Evolutionary conservation across 345 rosid species (phyloP).

Genomic region (Brassica carinata): DNA sequence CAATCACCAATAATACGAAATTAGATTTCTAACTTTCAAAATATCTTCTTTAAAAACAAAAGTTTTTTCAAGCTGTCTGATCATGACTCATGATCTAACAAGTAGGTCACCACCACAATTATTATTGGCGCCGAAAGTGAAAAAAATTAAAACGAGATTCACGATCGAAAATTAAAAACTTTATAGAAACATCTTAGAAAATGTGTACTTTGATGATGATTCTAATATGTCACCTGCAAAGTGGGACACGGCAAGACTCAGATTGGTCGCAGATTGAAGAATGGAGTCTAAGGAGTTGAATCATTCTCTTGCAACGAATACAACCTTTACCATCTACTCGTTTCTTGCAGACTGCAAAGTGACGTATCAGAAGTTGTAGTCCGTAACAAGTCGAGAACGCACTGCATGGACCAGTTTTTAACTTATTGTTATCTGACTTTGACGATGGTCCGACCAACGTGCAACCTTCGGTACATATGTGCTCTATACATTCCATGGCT

Average conservation of each 20-base stretch:
- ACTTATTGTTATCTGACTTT: conserved; percentile 29
- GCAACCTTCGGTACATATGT: conserved; percentile 91
- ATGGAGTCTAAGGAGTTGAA: conserved; percentile 89
- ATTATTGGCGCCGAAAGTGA: conserved; percentile 32
- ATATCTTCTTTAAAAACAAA: not conserved
- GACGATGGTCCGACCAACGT: conserved; percentile 62
- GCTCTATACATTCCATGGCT: conserved; percentile 87
- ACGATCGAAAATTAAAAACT: not conserved
- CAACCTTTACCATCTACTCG: conserved; percentile 67
- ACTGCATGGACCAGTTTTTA: conserved; percentile 48
- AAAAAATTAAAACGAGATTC: not conserved
- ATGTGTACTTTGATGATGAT: not conserved
- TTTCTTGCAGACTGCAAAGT: conserved; percentile 66
- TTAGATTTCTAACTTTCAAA: conserved; percentile 6
- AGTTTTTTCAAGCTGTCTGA: conserved; percentile 23
- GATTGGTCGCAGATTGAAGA: conserved; percentile 68
- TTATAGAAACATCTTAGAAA: not conserved
- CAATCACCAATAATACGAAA: conserved; percentile 3
- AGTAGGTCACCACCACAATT: conserved; percentile 35
- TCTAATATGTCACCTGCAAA: conserved; percentile 66
- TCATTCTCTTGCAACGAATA: conserved; percentile 76
- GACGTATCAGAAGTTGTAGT: conserved; percentile 67
- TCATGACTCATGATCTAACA: conserved; percentile 24
- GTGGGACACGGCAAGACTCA: conserved; percentile 79
- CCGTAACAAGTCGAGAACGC: conserved; percentile 72